Base-by-base conservation (phyloP, 208 protist species). In the Trypanosoma boissoni region DNA sequence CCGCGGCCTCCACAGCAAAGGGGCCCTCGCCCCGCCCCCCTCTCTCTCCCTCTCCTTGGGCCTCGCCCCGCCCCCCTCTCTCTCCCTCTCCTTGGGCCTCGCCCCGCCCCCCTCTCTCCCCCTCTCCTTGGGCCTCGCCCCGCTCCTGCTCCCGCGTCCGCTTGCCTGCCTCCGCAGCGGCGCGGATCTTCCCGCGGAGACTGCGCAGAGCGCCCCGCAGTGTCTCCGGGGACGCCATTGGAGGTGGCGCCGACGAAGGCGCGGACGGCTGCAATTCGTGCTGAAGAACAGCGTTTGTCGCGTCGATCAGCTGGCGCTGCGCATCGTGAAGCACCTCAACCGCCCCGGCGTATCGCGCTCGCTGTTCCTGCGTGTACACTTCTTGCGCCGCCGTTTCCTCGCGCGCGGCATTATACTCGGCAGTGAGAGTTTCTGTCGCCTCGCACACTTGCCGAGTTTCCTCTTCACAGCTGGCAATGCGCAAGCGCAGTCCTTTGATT, bases 401-500 rank as follows among this genome's bases (percentile, higher is more conserved):
- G 3, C 16, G 14, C 10, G 26, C 49, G 28, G 49, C 50, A 18
- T 28, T 41, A 5, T 59, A 37, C 31, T 51, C 41, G 28, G 55
- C 34, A 2, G 18, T 32, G n/a, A 63, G 39, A 6, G 41, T 7
- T 0, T 24, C 18, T 3, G 53, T 51, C 5, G 34, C 41, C 12
- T 49, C 50, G 2, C 23, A n/a, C 37, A 29, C 26, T 23, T 6
- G 20, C 10, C 37, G 2, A 2, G 26, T 36, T 9, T 64, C 57
- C 1, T 8, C 7, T 39, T 64, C 64, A 26, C 16, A 18, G 50
- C 24, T 36, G n/a, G 64, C 32, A 51, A 66, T 57, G 18, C 26
- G 46, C 9, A 58, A 37, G 1, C 58, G 50, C 0, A 64, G 45
- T 7, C 58, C 5, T 42, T 51, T 67, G 1, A 73, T 61, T 31